phyloP scores from a whole-genome alignment of 1,139 yeast genomes.

The Geotrichum fermentans region DNA sequence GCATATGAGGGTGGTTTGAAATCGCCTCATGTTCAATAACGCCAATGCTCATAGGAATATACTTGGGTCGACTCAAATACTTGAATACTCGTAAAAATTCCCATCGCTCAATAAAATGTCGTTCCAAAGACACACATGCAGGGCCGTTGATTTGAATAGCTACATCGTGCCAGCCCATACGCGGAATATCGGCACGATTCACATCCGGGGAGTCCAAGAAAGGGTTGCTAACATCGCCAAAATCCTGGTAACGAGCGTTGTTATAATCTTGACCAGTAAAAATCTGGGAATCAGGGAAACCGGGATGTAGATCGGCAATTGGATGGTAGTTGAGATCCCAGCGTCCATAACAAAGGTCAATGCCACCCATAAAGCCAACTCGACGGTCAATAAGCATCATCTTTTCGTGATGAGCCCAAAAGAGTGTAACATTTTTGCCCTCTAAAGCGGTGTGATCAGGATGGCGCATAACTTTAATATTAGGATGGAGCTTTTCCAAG shows the following conservation, averaged over 20 bases:
- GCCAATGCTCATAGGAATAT: slow-evolving; percentile 16
- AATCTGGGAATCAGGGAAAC: slow-evolving; percentile 19
- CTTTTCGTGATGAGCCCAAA: slow-evolving; percentile 68
- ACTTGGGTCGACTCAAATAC: slow-evolving; percentile 21
- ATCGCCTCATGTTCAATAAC: slow-evolving; percentile 15
- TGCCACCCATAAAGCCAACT: slow-evolving; percentile 57
- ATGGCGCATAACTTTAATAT: slow-evolving; percentile 56
- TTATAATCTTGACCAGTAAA: slow-evolving; percentile 23
- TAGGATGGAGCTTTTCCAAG: slow-evolving; percentile 50
- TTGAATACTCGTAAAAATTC: slow-evolving; percentile 21
- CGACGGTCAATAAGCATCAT: slow-evolving; percentile 53
- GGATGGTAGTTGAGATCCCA: slow-evolving; percentile 58
- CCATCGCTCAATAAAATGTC: slow-evolving; percentile 23
- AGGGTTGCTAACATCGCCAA: slow-evolving; percentile 17
- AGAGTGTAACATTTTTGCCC: slow-evolving; percentile 41
- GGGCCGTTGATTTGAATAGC: slow-evolving; percentile 22
- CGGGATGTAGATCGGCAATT: slow-evolving; percentile 21
- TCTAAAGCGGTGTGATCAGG: slow-evolving; percentile 60
- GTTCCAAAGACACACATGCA: slow-evolving; percentile 21
- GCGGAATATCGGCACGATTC: slow-evolving; percentile 19
- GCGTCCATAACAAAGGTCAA: slow-evolving; percentile 59
- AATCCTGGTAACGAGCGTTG: slow-evolving; percentile 21
- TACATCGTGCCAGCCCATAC: slow-evolving; percentile 25
- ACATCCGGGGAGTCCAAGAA: slow-evolving; percentile 11
- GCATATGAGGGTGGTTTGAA: not conserved